Conservation (phyloP, 1,139 yeast species). For the Kurtzmaniella quercitrusa region DNA sequence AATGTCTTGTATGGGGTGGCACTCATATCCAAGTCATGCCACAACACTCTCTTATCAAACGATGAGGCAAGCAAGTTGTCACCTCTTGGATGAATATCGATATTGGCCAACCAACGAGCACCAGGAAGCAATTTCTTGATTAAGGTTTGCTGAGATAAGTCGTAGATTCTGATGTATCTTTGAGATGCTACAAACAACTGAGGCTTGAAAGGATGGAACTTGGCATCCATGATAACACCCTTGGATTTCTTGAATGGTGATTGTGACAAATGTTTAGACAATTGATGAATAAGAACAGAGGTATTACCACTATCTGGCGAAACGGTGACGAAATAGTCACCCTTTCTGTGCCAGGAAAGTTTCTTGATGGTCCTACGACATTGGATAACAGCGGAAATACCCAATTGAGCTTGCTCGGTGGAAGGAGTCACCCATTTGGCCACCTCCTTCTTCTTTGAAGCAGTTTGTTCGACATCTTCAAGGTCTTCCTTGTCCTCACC, state of each 20-base stretch:
- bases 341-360: slow-evolving; percentile 93
- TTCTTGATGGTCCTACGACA: slow-evolving; percentile 73
- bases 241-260: slow-evolving; percentile 91
- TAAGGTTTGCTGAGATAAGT: slow-evolving; percentile 78
- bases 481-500: slow-evolving; percentile 37
- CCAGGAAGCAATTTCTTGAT: slow-evolving; percentile 88
- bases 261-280: slow-evolving; percentile 93
- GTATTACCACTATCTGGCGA: slow-evolving; percentile 87
- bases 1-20: slow-evolving; percentile 91
- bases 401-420: slow-evolving; percentile 54
- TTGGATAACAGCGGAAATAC: slow-evolving; percentile 69
- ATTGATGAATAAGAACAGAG: slow-evolving; percentile 88
- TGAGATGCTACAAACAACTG: slow-evolving; percentile 93
- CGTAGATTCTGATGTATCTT: slow-evolving; percentile 85
- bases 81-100: slow-evolving; percentile 95
- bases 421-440: slow-evolving; percentile 88
- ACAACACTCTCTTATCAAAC: slow-evolving; percentile 88
- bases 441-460: slow-evolving; percentile 48
- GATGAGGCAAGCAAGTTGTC: slow-evolving; percentile 91
- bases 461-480: slow-evolving; percentile 25
- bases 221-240: slow-evolving; percentile 94
- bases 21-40: slow-evolving; percentile 94
- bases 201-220: slow-evolving; percentile 95
- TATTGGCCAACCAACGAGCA: slow-evolving; percentile 87
- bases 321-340: slow-evolving; percentile 93